Evolutionary conservation across 805 yeast species (phyloP).

Genomic region (Saturnispora saitoi): DNA sequence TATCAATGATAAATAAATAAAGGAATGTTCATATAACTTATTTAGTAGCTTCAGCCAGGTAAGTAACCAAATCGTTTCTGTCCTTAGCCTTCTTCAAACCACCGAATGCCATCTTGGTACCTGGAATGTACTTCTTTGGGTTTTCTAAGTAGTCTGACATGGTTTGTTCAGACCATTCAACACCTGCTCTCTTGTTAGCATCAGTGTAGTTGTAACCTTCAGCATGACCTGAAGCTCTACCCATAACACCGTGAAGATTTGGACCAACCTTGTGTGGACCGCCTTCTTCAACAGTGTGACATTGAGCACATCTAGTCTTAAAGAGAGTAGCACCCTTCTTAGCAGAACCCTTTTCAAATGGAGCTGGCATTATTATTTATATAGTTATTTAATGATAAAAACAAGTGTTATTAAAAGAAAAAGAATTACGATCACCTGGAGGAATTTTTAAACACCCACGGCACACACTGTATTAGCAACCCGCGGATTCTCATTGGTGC

Average conservation of each 20-base stretch:
- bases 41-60: constrained; percentile 53
- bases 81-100: constrained; percentile 99
- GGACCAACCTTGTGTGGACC: constrained; percentile 99
- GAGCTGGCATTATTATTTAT: constrained; percentile 32
- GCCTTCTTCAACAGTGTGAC: constrained; percentile 94
- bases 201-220: constrained; percentile 94
- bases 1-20: neutral
- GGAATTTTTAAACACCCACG: neutral
- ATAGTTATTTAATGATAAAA: neutral
- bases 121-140: constrained; percentile 99
- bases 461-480: neutral
- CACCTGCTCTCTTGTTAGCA: constrained; percentile 96
- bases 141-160: constrained; percentile 94
- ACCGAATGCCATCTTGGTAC: constrained; percentile 99
- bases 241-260: constrained; percentile 89
- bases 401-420: neutral
- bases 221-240: constrained; percentile 88
- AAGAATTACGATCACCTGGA: neutral
- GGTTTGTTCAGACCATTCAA: constrained; percentile 77
- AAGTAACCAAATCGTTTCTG: constrained; percentile 92
- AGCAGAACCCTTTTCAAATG: constrained; percentile 48
- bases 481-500: neutral
- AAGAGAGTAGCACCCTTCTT: constrained; percentile 97
- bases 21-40: constrained; percentile 20
- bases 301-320: constrained; percentile 98